Evolutionary conservation across 805 yeast species (phyloP), one percentile per base, ranked within the genome.

Genomic region (Lachancea thermotolerans): DNA sequence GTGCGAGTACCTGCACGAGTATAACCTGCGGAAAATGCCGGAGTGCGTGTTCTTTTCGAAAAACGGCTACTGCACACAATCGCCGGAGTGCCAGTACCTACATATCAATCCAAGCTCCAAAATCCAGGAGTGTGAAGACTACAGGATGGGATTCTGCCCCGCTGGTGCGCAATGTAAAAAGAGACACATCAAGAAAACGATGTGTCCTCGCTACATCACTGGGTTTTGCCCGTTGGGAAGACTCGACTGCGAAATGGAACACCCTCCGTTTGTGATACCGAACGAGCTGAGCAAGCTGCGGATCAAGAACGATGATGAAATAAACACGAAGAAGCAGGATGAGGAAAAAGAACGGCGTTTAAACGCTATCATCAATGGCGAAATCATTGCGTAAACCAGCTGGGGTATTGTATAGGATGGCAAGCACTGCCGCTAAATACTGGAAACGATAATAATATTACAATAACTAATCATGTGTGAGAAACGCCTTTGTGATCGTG

Each of bases 1-100:
- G 53, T 93, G 99, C 66, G 99, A 93, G 69, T 93, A 87, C 58
- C 68, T 93, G 37, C 99, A 93, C 66, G 99, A 93, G 62, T 90
- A 90, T 60, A 91, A 93, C 59, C 68, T 93, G 55, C 74, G 95
- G 49, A 88, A 86, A 66, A 91, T 93, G 95, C 98, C 98, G 2
- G 99, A 93, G 64, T 93, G 99, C 64, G 77, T 88, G 18, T 86
- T 87, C 64, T 91, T 78, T 64, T 74, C 88, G 37, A 82, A 87
- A 62, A 71, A 72, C 51, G 95, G 95, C 5, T 82, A 75, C 55
- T 91, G 99, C 64, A 84, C 95, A 5, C 96, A 89, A 63, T 77
- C 89, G 0, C 93, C 95, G 1, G 99, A 93, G 60, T 93, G 99
- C 62, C 80, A 88, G 45, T 93, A 88, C 64, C 71, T 86, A 43